Evolutionary conservation across 331 rosid genomes (phyloP), one percentile per base, ranked within the genome.

Genomic region (Stylosanthes scabra): DNA sequence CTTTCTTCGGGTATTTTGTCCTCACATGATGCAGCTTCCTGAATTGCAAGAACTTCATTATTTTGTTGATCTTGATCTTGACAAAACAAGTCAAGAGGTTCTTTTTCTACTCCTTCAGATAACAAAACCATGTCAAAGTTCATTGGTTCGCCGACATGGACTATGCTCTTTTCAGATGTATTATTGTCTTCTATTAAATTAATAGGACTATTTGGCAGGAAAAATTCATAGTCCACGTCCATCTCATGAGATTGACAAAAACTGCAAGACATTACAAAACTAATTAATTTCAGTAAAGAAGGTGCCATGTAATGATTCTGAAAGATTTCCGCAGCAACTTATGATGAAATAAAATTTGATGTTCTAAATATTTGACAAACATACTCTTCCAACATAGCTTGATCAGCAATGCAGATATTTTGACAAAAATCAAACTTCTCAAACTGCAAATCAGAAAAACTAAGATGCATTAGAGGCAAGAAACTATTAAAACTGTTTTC

Each of bases 351-450:
- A 7, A 63, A 70, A 61, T 58, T 3, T 29, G 42, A 44, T 40
- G 28, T 71, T 47, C 20, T 13, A 28, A 56, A 77, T 34, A 31
- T 28, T 62, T 46, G 12, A 62, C 55, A 11, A 61, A 27, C 93
- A 9, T 88, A 93, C 97, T 83, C 84, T 81, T 85, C 88, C 41
- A 71, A 58, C 28, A 70, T 50, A 70, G 56, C 20, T 34, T 79
- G 78, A 72, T 78, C 81, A 49, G 58, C 61, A 62, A 72, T 61
- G 74, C 28, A 44, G 59, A 79, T 58, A 68, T 52, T 56, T 69
- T 80, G 80, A 28, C 82, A 47, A 14, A 70, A 57, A 77, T 78
- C 82, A 81, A 84, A 74, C 60, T 83, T 91, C 74, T 84, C 86
- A 70, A 49, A 80, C 80, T 91, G 93, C 82, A 77, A 37, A 71